Evolutionary conservation across 139 green algal species (phyloP).

Genomic region (Pseudopediastrum boryanum): DNA sequence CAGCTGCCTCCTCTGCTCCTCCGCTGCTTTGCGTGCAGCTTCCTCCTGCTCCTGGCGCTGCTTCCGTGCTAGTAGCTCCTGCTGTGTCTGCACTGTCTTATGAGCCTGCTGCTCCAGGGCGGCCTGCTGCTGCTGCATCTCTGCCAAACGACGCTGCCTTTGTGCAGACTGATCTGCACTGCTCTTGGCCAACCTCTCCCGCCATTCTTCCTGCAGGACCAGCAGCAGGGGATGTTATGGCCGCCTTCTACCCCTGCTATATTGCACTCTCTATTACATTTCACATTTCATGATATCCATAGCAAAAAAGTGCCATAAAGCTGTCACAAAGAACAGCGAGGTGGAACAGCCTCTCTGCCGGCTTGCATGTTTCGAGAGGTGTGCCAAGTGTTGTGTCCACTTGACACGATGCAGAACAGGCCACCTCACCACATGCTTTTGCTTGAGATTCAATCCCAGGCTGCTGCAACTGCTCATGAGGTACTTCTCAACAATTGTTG

Average conservation of each 20-base stretch:
- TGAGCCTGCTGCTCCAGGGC: constrained; percentile 15
- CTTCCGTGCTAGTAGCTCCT: neutral
- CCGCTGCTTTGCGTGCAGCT: too few relatives aligned
- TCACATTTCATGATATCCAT: too few relatives aligned
- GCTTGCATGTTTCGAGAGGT: too few relatives aligned
- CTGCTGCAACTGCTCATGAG: too few relatives aligned
- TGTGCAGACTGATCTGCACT: constrained; percentile 4
- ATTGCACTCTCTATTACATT: too few relatives aligned
- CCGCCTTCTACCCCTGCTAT: too few relatives aligned
- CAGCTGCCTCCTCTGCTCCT: constrained; percentile 16
- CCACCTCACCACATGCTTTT: too few relatives aligned
- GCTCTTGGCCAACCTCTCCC: constrained; percentile 12
- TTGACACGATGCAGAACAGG: too few relatives aligned
- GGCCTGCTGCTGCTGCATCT: constrained; percentile 28
- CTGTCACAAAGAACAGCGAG: neutral
- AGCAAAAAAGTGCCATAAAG: neutral
- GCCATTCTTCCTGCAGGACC: constrained; percentile 1
- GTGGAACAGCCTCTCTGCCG: neutral
- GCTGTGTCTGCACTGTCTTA: constrained; percentile 19
- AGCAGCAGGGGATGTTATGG: neutral
- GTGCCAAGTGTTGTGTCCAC: too few relatives aligned
- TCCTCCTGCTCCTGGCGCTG: constrained; percentile 7
- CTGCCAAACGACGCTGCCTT: constrained; percentile 1
- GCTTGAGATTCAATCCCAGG: too few relatives aligned
- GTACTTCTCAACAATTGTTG: too few relatives aligned